Evolutionary conservation across 441 rosid genomes (phyloP), one percentile per base, ranked within the genome.

Genomic region (Kokia cookei): DNA sequence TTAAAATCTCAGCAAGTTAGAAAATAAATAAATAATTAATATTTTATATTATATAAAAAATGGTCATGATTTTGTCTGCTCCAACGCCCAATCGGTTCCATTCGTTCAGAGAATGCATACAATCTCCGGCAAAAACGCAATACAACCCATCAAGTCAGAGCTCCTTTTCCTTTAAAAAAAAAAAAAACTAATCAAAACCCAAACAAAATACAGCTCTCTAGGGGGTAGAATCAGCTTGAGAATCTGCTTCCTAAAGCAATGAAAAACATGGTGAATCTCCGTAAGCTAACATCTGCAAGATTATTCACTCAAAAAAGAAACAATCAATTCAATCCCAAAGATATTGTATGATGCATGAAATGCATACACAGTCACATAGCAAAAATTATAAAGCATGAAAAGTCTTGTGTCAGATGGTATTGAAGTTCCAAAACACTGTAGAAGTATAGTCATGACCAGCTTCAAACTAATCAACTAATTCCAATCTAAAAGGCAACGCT

Each of bases 401-500:
- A 19, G 32, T 42, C 47, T 14, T 5, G 19, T 60, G 15, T 27
- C 27, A 24, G 53, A 65, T 4, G 15, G 27, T 63, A 9, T 29
- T 10, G 10, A 48, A 72, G 32, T 60, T 29, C 19, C 60, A 10
- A 61, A 50, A 51, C 59, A 50, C 40, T 0, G 29, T 35, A 17
- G 3, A 17, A 19, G 29, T 35, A 53, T 35, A 35, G 26, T 65
- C 74, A 72, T 75, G 80, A 64, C 35, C 74, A 58, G 57, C 26
- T 32, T 71, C 79, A 19, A 72, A 2, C 26, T 65, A 32, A 65
- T 55, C 66, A 61, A 73, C 67, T 24, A 67, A 77, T 43, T 71
- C 74, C 74, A 19, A 55, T 66, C 65, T 71, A 53, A 14, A 27
- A 14, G 26, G 40, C 54, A 65, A 54, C 42, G 43, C 10, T 69